Base-by-base conservation (phyloP, 176 grass and related monocot genomes). In the Miscanthus lutarioriparius region DNA sequence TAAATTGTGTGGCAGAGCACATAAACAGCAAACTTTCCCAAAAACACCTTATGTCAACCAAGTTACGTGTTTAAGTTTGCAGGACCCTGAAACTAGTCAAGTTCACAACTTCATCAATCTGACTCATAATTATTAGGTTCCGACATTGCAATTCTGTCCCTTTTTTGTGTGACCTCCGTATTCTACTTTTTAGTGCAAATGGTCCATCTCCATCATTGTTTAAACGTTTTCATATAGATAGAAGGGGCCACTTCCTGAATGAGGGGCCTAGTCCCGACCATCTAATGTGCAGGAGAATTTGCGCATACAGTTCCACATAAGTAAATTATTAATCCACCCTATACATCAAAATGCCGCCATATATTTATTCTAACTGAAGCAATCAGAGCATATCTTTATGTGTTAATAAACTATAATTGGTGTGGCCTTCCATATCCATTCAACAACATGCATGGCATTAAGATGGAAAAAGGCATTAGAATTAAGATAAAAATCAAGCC, bases 61-160 rank as follows among this genome's bases (percentile, higher is more conserved):
- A 53, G 3, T 10, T 56, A 56, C 19, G 19, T 59, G 54, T 59
- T 23, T 59, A 59, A 59, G 20, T 10, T 59, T 58, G 7, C 32
- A 25, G 13, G 14, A n/a, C 30, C 64, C 0, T 6, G 35, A 38
- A 49, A 86, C 28, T 47, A 86, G 40, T 43, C 14, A 22, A 48
- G 15, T 73, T 48, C 9, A 59, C 76, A 72, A 28, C 22, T 64
- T 49, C 36, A 79, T 72, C 28, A 72, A 72, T 63, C 5, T 70
- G 35, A 44, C 20, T 45, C 20, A 10, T n/a, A 35, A 72, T 26
- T 79, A 72, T 79, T 63, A 86, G 22, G 27, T 8, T 17, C 51
- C 58, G 13, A 78, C 70, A 28, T 23, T 61, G 65, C 64, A 78
- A 54, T 69, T 58, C 13, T 59, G 39, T 20, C 54, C 23, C 56